Evolutionary conservation across 108 stramenopile species (phyloP).

Genomic region (Hondaea fermentalgiana): DNA sequence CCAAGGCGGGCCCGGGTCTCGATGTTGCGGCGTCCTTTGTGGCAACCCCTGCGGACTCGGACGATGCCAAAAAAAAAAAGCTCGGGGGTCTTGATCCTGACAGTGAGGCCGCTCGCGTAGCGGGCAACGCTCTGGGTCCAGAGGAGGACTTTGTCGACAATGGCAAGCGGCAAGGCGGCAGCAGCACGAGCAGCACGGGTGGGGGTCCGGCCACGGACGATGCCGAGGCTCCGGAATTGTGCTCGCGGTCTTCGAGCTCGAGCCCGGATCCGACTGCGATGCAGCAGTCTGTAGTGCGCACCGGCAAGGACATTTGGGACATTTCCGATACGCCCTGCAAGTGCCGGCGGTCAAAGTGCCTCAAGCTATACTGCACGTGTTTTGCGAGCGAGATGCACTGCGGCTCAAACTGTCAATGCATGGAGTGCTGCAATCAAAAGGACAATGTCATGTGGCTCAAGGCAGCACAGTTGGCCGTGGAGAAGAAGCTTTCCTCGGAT

Average conservation of each 20-base stretch:
- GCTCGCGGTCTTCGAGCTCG: not conserved
- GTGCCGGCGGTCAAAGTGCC: slow-evolving; percentile 87
- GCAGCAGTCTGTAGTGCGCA: not conserved
- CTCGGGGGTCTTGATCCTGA: no score
- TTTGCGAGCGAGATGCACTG: slow-evolving; percentile 70
- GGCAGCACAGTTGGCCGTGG: slow-evolving; percentile 72
- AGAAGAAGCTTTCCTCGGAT: slow-evolving; percentile 62
- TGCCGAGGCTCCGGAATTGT: not conserved
- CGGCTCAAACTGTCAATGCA: slow-evolving; percentile 71
- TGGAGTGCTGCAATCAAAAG: slow-evolving; percentile 67
- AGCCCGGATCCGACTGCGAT: not conserved
- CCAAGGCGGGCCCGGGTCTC: no score
- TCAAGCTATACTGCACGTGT: slow-evolving; percentile 96
- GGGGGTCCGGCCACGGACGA: not conserved
- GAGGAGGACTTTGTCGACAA: not conserved
- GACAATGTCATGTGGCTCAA: slow-evolving; percentile 75
- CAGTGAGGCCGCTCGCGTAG: no score
- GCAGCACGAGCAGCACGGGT: not conserved
- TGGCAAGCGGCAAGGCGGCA: not conserved
- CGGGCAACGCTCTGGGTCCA: not conserved
- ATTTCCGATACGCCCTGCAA: slow-evolving; percentile 55
- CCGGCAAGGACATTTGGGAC: not conserved
- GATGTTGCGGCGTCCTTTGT: no score
- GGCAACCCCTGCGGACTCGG: no score
- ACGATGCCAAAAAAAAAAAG: no score